These are phyloP conservation scores for Elsinoe fawcettii DNA, from an alignment of 2,329 filamentous ascomycete species.

Conservation along the genomic window DNA sequence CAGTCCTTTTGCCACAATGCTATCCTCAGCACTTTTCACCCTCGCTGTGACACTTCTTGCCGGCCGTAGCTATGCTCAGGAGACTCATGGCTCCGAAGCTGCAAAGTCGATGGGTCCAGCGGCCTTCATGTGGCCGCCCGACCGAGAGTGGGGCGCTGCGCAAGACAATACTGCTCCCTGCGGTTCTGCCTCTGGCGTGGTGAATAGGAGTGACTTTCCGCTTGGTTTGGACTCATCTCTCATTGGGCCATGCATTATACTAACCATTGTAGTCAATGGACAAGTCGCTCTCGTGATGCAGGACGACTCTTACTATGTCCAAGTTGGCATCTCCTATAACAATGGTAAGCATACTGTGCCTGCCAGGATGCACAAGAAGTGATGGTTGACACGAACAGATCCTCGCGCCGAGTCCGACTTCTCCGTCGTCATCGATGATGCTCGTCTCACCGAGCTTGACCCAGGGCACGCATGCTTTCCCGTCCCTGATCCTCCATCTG, in stretches of 20 bases:
- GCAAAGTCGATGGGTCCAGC: constrained; percentile 46
- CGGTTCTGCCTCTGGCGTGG: constrained; percentile 42
- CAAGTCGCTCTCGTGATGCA: constrained; percentile 50
- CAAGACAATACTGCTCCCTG: constrained; percentile 52
- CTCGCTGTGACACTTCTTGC: neutral
- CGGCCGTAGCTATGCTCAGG: neutral
- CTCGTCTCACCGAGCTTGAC: constrained; percentile 34
- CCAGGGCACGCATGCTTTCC: constrained; percentile 41
- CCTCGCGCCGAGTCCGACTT: constrained; percentile 37
- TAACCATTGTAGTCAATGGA: constrained; percentile 40
- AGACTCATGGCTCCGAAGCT: constrained; percentile 8
- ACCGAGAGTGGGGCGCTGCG: constrained; percentile 48
- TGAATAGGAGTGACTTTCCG: constrained; percentile 50
- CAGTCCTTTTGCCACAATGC: neutral
- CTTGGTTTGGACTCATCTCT: constrained; percentile 35
- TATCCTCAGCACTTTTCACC: neutral
- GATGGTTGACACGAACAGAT: constrained; percentile 24
- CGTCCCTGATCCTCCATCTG: constrained; percentile 30
- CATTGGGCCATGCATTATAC: neutral
- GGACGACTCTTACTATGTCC: constrained; percentile 49
- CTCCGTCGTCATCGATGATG: constrained; percentile 26
- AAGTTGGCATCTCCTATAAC: constrained; percentile 47
- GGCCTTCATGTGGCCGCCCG: constrained; percentile 54
- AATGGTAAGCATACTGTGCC: constrained; percentile 37
- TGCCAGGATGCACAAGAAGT: constrained; percentile 19